phyloP scores from a whole-genome alignment of 345 rosid genomes.

The Nephelium lappaceum region DNA sequence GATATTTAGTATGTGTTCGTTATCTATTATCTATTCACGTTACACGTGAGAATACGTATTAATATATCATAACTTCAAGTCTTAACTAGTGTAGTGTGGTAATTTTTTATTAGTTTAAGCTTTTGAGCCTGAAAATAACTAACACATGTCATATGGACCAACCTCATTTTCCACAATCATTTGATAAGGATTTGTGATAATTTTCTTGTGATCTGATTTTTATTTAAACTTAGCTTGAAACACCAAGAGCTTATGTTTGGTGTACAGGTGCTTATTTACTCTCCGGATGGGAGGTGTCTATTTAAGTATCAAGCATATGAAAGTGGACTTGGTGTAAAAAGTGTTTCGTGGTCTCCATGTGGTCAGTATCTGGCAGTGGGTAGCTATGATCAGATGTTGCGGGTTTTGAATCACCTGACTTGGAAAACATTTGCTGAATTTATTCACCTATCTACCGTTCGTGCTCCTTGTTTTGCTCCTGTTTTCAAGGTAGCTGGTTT shows the following conservation, averaged over 20 bases:
- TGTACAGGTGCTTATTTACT: constrained; percentile 82
- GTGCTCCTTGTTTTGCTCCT: constrained; percentile 86
- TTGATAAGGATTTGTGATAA: background rate
- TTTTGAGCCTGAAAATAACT: no score
- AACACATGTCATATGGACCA: background rate
- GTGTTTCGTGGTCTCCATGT: constrained; percentile 95
- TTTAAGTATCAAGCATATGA: constrained; percentile 95
- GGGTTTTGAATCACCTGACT: constrained; percentile 84
- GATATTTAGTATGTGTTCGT: no score
- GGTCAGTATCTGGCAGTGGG: constrained; percentile 96
- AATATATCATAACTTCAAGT: no score
- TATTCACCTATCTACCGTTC: constrained; percentile 79
- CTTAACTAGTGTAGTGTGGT: no score
- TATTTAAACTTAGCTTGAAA: constrained; percentile 2
- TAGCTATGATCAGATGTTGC: constrained; percentile 94
- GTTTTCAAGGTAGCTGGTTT: constrained; percentile 66
- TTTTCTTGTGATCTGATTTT: no score
- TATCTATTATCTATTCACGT: no score
- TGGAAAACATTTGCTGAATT: constrained; percentile 99
- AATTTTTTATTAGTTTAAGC: no score
- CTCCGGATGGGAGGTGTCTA: constrained; percentile 96
- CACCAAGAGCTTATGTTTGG: constrained; percentile 8
- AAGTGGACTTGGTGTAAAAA: constrained; percentile 94
- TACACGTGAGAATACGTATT: no score
- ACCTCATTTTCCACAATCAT: background rate